These are phyloP conservation scores for Phytophthora citricola DNA, from an alignment of 352 stramenopile genomes.

Conservation along the genomic window DNA sequence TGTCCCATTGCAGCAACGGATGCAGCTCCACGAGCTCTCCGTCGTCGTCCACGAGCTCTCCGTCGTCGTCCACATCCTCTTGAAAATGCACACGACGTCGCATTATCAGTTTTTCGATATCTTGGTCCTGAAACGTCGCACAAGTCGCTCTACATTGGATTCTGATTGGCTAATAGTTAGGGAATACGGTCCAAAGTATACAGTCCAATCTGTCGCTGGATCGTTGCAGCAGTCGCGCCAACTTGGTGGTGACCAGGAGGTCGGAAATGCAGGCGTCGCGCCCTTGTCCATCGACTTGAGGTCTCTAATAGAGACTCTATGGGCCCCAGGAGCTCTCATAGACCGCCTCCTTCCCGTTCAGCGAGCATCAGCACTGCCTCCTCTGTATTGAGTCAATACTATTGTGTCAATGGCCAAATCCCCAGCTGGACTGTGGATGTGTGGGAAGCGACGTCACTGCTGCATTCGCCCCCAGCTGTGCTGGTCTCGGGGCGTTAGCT, in stretches of 20 bases:
- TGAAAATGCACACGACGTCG: constrained; percentile 33
- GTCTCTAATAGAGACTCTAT: constrained; percentile 1
- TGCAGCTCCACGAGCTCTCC: constrained; percentile 36
- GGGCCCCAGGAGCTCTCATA: too few species aligned
- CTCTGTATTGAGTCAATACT: neutral
- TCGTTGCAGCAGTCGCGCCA: constrained; percentile 23
- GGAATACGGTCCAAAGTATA: constrained; percentile 14
- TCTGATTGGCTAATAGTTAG: too few species aligned
- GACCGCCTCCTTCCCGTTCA: too few species aligned
- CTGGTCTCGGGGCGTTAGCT: constrained; percentile 10
- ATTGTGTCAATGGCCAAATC: constrained; percentile 24
- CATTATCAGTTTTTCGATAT: constrained; percentile 29
- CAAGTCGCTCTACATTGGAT: too few species aligned
- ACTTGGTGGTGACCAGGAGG: constrained; percentile 5
- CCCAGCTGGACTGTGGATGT: constrained; percentile 25
- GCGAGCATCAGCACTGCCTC: neutral
- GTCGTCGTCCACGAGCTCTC: constrained; percentile 14
- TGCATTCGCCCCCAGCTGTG: neutral
- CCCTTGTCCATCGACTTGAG: constrained; percentile 9
- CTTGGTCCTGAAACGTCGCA: constrained; percentile 30
- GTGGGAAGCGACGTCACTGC: constrained; percentile 3
- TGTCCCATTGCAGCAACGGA: constrained; percentile 66
- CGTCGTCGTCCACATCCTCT: constrained; percentile 26
- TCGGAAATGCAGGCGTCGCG: constrained; percentile 10
- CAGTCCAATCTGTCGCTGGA: constrained; percentile 10